Base-by-base conservation (phyloP, 495 filamentous ascomycete genomes). In the Neurospora tetraspora region DNA sequence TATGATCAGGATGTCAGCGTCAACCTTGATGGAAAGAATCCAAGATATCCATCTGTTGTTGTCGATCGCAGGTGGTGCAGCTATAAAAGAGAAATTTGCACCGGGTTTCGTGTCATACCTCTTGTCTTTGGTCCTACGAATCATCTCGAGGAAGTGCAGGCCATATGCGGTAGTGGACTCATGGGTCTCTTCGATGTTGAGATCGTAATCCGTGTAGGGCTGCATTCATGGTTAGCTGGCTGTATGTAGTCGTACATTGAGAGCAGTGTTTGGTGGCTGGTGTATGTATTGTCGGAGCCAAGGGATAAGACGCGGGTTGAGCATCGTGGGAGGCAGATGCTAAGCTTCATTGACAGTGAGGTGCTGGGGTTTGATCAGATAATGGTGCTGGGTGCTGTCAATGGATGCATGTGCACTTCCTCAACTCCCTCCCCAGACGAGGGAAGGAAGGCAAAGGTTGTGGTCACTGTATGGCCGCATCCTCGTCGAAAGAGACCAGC, bases 91-190 rank as follows among this genome's bases (percentile, higher is more conserved):
- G 4, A 34, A 23, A 31, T 20, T 9, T 65, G 53, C 14, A 65
- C 27, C 3, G 27, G 53, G 53, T 9, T 31, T 65, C 12, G 23
- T 65, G 53, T 59, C 85, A 73, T 83, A 93, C 92, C 85, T 89
- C 82, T 93, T 94, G 80, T 93, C 92, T 74, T 85, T 88, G 12
- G 90, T 89, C 70, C 86, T 83, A 75, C 86, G 88, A 78, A 93
- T 85, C 76, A 86, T 87, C 69, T 90, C 87, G 9, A 93, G 76
- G 71, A 93, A 88, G 72, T 82, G 83, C 70, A 91, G 77, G n/a
- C 92, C 92, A 75, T 86, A 85, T 71, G 88, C 81, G 5, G 89
- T 90, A n/a, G 91, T 92, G 39, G 86, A 87, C 81, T 90, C 88
- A 40, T 78, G 74, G 43, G 83, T 90, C 78, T 91, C 89, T 72